Conservation (phyloP, 306 rosid genomes). For the Lupinus albus region DNA sequence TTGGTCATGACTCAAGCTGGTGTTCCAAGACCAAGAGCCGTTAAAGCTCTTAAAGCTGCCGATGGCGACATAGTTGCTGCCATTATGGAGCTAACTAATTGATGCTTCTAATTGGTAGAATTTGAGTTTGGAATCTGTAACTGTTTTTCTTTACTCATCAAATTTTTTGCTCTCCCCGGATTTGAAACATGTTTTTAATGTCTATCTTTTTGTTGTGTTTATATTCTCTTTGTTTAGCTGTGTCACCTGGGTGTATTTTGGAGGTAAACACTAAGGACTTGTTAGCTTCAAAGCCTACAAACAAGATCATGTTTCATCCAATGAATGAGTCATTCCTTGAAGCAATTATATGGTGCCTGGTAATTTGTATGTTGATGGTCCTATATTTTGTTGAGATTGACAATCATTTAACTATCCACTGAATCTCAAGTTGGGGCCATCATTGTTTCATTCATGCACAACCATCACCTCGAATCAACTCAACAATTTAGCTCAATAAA, state of each 20-base stretch:
- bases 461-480: too few species aligned
- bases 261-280: slow-evolving; percentile 30
- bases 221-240: slow-evolving; percentile 29
- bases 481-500: too few species aligned
- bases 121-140: slow-evolving; percentile 26
- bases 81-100: slow-evolving; percentile 87
- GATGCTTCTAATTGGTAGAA: slow-evolving; percentile 38
- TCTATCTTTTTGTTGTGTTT: slow-evolving; percentile 1
- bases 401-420: too few species aligned
- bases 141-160: slow-evolving; percentile 30
- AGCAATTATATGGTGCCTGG: too few species aligned
- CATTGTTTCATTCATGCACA: too few species aligned
- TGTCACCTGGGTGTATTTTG: background rate
- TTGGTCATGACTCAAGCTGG: slow-evolving; percentile 93
- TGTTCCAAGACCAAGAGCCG: slow-evolving; percentile 75
- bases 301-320: slow-evolving; percentile 23
- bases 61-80: slow-evolving; percentile 88
- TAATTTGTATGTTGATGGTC: too few species aligned
- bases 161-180: slow-evolving; percentile 34
- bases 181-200: slow-evolving; percentile 36
- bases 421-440: too few species aligned
- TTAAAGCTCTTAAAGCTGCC: slow-evolving; percentile 75
- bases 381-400: too few species aligned
- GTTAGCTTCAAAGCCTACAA: background rate
- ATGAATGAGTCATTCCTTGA: too few species aligned